These are phyloP conservation scores for Ustulina deusta DNA, from an alignment of 2,329 filamentous ascomycete species.

Conservation along the genomic window DNA sequence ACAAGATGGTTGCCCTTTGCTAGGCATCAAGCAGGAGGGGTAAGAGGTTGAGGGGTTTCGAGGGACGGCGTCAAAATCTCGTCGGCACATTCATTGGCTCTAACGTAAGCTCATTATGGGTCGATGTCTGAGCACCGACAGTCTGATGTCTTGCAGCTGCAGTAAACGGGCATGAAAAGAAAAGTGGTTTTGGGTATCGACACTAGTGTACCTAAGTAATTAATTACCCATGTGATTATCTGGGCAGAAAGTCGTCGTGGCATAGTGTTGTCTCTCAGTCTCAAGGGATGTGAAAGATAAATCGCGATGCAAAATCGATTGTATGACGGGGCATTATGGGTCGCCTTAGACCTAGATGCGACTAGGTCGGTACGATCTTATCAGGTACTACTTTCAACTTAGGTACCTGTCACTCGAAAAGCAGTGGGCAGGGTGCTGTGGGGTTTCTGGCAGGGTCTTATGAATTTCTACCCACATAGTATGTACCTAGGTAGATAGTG, in stretches of 20 bases:
- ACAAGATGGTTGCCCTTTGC: background rate
- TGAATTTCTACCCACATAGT: too few relatives aligned
- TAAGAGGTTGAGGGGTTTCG: background rate
- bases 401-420: too few relatives aligned
- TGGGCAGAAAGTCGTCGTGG: background rate
- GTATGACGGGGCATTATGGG: background rate
- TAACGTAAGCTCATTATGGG: slow-evolving; percentile 10
- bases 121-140: slow-evolving; percentile 12
- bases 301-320: background rate
- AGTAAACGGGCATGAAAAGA: slow-evolving; percentile 12
- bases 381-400: too few relatives aligned
- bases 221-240: background rate
- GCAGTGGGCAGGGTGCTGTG: too few relatives aligned
- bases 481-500: too few relatives aligned
- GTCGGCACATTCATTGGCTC: background rate
- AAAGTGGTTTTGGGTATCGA: slow-evolving; percentile 11
- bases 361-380: too few relatives aligned
- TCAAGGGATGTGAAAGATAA: background rate
- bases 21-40: background rate
- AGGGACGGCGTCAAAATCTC: background rate
- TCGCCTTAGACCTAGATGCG: too few relatives aligned
- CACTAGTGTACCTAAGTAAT: background rate
- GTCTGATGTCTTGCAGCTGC: slow-evolving; percentile 22
- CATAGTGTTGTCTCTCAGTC: background rate
- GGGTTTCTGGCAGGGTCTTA: too few relatives aligned